phyloP scores from a whole-genome alignment of 148 eudicot genomes.

The Hydrangea macrophylla region DNA sequence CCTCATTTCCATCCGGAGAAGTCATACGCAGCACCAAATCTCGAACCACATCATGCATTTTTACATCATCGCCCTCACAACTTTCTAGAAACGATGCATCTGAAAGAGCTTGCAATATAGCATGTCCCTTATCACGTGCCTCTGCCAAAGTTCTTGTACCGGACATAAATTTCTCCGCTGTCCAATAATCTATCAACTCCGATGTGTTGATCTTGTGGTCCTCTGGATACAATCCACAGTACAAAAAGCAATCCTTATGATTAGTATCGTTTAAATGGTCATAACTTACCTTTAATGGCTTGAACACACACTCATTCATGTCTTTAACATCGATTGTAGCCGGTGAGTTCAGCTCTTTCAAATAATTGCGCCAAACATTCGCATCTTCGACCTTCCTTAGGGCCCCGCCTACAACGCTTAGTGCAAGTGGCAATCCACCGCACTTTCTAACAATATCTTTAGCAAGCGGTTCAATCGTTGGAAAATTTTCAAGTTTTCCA shows the following conservation, averaged over 20 bases:
- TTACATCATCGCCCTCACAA: not conserved
- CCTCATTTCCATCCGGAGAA: not conserved
- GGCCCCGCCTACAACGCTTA: not conserved
- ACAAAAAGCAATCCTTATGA: not conserved
- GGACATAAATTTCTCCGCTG: not conserved
- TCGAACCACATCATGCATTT: constrained; percentile 1
- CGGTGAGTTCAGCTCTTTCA: not conserved
- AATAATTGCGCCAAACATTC: not conserved
- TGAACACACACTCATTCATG: not conserved
- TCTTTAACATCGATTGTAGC: not conserved
- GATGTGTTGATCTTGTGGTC: not conserved
- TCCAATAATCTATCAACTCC: not conserved
- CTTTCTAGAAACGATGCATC: not conserved
- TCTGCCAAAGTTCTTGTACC: not conserved
- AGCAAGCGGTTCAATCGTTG: not conserved
- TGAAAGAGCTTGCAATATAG: not conserved
- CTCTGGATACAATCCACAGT: constrained; percentile 7
- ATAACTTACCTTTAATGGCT: not conserved
- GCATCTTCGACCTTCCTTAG: not conserved
- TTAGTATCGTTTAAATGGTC: not conserved
- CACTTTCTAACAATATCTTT: not conserved
- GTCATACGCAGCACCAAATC: not conserved
- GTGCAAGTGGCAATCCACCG: constrained; percentile 6
- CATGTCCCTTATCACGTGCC: not conserved
- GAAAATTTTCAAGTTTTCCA: not conserved